Conservation (phyloP, 192 early-diverging fungal genomes). For the Neocallimastix lanati region DNA sequence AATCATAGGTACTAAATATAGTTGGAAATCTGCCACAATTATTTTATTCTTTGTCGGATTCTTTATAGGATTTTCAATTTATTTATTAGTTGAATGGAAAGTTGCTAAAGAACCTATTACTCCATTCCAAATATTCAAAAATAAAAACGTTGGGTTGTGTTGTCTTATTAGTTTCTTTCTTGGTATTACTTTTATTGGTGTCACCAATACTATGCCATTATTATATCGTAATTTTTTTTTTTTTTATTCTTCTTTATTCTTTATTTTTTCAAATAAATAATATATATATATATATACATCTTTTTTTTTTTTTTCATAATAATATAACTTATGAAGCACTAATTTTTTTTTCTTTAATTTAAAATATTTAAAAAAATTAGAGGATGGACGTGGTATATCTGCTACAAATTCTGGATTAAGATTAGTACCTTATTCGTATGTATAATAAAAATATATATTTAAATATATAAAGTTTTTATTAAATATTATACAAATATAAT, state of each 20-base stretch:
- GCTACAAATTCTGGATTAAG: not conserved
- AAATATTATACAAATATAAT: no score
- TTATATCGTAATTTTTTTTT: not conserved
- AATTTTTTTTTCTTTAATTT: not conserved
- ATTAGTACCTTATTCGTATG: not conserved
- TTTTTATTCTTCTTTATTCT: no score
- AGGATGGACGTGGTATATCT: not conserved
- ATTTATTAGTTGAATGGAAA: constrained; percentile 43
- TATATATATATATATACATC: no score
- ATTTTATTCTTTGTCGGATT: constrained; percentile 17
- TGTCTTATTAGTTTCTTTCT: not conserved
- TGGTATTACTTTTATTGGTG: not conserved
- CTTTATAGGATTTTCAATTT: constrained; percentile 32
- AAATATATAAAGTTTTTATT: no score
- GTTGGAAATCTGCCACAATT: not conserved
- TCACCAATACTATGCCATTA: not conserved
- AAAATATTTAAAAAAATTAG: not conserved
- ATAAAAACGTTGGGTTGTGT: not conserved
- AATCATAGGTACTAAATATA: not conserved
- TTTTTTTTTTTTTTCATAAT: not conserved
- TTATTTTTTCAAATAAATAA: not conserved
- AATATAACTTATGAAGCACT: no score
- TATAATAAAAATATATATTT: not conserved
- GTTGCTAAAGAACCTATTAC: constrained; percentile 42
- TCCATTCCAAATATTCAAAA: not conserved